Evolutionary conservation across 768 basidiomycete species (phyloP), one percentile per base, ranked within the genome.

Genomic region (Sarcomyxa edulis): DNA sequence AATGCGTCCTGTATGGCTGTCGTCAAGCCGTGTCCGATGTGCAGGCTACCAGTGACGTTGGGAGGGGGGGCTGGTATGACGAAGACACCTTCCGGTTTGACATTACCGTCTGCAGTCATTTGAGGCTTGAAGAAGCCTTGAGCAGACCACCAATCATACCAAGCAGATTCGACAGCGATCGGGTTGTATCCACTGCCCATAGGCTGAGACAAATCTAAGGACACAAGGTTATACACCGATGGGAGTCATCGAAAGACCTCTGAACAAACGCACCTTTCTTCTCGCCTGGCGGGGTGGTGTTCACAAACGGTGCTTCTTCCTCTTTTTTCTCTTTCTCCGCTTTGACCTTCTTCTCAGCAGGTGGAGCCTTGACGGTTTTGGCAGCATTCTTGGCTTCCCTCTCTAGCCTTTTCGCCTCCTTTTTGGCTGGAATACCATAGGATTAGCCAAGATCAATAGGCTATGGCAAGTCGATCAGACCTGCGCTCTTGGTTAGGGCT

Each of bases 71-170:
- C 72, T 0, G 93, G 87, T 19, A 99, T 78, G 43, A 94, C 81
- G 55, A 97, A 97, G 9, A 66, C 54, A 19, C 81, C 85, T 26
- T 84, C 78, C 1, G 73, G 66, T 35, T 79, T 77, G 35, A 68
- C 60, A 11, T 74, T 65, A 8, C 80, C 81, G 36, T 84, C 71
- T 1, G 69, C 53, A 0, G 69, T 69, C 11, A 75, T 61, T 42
- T 76, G 72, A 3, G 95, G 92, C 48, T 80, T 76, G 76, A 95
- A 96, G 69, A 84, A 95, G 4, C 91, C 94, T 52, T 92, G 74
- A 3, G 78, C 74, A 25, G 79, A 69, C 95, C 95, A 97, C 96
- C 96, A 98, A 51, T 95, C 91, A 51, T 98, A 98, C 91, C 96
- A 97, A 2, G 91, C 83, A 0, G 93, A 72, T 56, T 98, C 95